Percentiles rank a stretch among this genome's conserved stretches.
phyloP scores from a whole-genome alignment of 176 grass and related monocot genomes.

The Phyllostachys edulis region DNA sequence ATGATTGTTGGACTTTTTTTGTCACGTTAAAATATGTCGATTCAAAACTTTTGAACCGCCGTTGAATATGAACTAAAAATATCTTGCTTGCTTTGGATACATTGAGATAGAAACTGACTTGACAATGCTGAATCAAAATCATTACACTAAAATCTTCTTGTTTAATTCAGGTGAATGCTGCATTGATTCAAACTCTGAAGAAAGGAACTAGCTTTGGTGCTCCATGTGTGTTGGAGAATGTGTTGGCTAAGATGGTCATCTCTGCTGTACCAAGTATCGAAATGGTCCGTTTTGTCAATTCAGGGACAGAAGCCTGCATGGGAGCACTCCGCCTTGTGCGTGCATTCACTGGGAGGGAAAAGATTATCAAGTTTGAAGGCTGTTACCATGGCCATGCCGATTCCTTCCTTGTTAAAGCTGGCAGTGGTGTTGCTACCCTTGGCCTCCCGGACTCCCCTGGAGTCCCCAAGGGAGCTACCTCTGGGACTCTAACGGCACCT shows the following conservation, averaged over 20 bases:
- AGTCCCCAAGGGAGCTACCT: slow-evolving; percentile 81
- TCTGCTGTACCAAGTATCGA: slow-evolving; percentile 87
- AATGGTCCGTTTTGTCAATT: slow-evolving; percentile 99
- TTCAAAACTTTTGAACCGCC: not conserved
- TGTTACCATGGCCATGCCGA: slow-evolving; percentile 99
- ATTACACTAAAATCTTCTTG: not conserved
- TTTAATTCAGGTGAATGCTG: slow-evolving; percentile 74
- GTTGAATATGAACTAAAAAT: not conserved
- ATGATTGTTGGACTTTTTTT: not conserved
- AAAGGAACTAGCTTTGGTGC: slow-evolving; percentile 99
- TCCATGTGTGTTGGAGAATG: slow-evolving; percentile 83
- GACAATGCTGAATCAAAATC: not conserved
- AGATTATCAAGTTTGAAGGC: slow-evolving; percentile 95
- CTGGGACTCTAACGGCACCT: slow-evolving; percentile 70
- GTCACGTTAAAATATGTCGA: not conserved
- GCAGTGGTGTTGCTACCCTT: slow-evolving; percentile 96
- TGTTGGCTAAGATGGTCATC: slow-evolving; percentile 93
- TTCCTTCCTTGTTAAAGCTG: slow-evolving; percentile 94
- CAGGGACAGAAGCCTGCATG: slow-evolving; percentile 98
- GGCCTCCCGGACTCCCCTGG: slow-evolving; percentile 96
- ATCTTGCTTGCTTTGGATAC: slow-evolving; percentile 3
- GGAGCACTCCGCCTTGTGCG: slow-evolving; percentile 96
- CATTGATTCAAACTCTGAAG: slow-evolving; percentile 84
- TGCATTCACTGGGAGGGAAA: slow-evolving; percentile 79
- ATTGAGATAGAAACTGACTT: not conserved